phyloP scores from a whole-genome alignment of 2,329 filamentous ascomycete genomes.

The Beauveria australis region DNA sequence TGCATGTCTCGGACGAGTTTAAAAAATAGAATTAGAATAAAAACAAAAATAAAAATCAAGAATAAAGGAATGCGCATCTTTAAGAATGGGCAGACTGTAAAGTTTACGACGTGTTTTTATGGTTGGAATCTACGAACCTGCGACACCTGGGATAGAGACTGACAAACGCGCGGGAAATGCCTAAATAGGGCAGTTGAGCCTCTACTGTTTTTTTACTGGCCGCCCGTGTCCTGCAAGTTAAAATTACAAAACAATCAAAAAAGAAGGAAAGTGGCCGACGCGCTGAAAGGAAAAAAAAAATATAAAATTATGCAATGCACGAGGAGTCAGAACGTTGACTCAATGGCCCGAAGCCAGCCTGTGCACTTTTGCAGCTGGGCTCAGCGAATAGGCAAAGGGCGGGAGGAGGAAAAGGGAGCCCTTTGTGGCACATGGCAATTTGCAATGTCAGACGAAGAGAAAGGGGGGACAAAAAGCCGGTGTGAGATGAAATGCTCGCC shows the following conservation, averaged over 20 bases:
- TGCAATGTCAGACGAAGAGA: neutral
- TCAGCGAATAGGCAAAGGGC: neutral
- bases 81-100: neutral
- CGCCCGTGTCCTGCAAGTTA: neutral
- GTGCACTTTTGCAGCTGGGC: neutral
- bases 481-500: neutral
- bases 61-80: neutral
- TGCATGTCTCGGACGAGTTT: conserved; percentile 2
- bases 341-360: neutral
- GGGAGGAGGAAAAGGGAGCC: neutral
- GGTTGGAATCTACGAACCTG: neutral
- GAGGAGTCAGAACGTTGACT: neutral
- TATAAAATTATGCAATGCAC: neutral
- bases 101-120: neutral
- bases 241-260: neutral
- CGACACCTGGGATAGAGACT: no score
- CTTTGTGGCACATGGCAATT: neutral
- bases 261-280: neutral
- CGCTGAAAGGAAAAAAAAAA: neutral
- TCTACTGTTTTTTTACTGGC: neutral
- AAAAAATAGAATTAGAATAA: neutral
- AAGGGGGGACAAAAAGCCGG: neutral
- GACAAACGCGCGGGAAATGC: no score
- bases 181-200: no score
- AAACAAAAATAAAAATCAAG: neutral